A percentile compares a stretch with the other conserved stretches of the same genome.
These are phyloP conservation scores for Wallacemonas rigidus DNA, from an alignment of 208 protist species.

Conservation along the genomic window DNA sequence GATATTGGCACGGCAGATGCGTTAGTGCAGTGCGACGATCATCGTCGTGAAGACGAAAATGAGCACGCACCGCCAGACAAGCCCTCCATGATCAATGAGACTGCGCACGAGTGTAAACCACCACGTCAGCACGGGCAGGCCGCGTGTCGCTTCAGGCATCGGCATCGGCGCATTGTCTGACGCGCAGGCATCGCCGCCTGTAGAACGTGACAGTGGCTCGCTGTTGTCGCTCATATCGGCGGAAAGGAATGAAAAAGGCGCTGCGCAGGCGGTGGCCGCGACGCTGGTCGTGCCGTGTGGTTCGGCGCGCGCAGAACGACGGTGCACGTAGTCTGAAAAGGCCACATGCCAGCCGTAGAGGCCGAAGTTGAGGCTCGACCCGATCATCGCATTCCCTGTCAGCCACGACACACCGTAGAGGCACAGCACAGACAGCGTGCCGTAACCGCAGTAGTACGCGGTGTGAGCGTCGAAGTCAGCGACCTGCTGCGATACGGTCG, in stretches of 20 bases:
- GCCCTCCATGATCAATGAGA: background rate
- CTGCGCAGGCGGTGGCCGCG: no score
- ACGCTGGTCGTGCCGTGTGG: background rate
- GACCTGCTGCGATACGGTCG: constrained; percentile 37
- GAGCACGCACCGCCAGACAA: constrained; percentile 5
- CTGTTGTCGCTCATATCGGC: background rate
- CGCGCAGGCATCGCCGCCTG: no score
- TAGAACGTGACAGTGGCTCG: background rate
- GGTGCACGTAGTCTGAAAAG: constrained; percentile 10
- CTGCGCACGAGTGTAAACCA: background rate
- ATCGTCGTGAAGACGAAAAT: background rate
- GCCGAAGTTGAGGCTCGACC: constrained; percentile 7
- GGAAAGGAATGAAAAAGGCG: no score
- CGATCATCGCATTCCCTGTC: background rate
- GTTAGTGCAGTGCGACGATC: background rate
- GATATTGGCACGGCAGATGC: background rate
- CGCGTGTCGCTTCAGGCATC: background rate
- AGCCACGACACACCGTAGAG: background rate
- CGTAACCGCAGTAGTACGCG: constrained; percentile 69
- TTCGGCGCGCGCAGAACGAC: background rate
- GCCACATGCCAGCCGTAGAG: constrained; percentile 16
- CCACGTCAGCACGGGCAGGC: background rate
- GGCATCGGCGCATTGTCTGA: no score
- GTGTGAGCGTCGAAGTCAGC: constrained; percentile 60
- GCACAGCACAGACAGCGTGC: constrained; percentile 11